Evolutionary conservation across 768 basidiomycete genomes (phyloP).

Genomic region (Lactifluus echinatus): DNA sequence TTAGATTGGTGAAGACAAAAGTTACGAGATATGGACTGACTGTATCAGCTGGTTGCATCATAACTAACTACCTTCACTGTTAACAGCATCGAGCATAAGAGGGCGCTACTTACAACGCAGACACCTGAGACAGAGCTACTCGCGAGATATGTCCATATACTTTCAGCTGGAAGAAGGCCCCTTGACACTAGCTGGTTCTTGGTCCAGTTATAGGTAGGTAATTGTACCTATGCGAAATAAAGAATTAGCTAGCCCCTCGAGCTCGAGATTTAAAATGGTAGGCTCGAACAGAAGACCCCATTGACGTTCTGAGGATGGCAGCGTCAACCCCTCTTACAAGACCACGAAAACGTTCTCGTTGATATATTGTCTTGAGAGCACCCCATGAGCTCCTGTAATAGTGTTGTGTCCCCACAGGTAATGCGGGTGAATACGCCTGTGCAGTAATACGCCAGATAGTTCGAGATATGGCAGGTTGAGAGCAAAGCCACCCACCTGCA

Average conservation of each 20-base stretch:
- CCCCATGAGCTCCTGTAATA: constrained; percentile 79
- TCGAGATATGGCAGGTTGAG: neutral
- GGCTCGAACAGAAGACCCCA: constrained; percentile 75
- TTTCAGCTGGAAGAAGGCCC: constrained; percentile 65
- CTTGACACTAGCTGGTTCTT: constrained; percentile 68
- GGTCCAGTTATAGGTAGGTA: constrained; percentile 92
- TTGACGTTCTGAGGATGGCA: constrained; percentile 86
- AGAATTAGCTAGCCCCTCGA: neutral
- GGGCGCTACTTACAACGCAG: constrained; percentile 64
- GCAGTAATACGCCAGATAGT: neutral
- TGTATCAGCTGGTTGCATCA: constrained; percentile 94
- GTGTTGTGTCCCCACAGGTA: constrained; percentile 94
- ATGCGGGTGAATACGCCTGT: constrained; percentile 87
- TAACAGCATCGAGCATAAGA: neutral
- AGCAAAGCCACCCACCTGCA: constrained; percentile 55
- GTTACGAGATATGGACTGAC: constrained; percentile 33
- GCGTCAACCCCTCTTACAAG: constrained; percentile 88
- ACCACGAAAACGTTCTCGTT: constrained; percentile 69
- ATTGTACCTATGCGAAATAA: constrained; percentile 61
- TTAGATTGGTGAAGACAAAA: constrained; percentile 1
- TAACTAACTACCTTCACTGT: constrained; percentile 48
- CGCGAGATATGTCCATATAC: constrained; percentile 77
- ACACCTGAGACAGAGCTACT: constrained; percentile 85
- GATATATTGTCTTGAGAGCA: constrained; percentile 72
- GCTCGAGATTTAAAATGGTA: neutral